Base-by-base conservation (phyloP, 2,329 filamentous ascomycete genomes). In the Parastagonospora avenae region DNA sequence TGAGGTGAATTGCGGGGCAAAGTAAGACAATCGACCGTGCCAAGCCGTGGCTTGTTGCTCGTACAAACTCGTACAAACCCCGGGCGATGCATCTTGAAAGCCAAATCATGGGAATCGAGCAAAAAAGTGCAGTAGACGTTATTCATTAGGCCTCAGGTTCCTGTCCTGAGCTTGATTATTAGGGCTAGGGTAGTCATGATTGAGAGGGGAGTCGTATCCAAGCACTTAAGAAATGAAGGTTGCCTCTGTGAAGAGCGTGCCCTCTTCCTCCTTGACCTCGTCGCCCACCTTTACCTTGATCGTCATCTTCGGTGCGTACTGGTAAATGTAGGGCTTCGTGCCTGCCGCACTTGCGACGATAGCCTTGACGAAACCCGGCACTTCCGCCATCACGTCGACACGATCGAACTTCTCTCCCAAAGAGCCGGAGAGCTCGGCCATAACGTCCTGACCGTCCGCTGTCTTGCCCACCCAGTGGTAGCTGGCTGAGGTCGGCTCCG, bases 271-370 rank as follows among this genome's bases (percentile, higher is more conserved):
- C 55, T 86, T 83, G 66, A 92, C 89, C 65, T 90, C 82, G 51
- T 92, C 92, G 42, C 90, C 92, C 57, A 93, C 82, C 76, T 92
- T 94, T 63, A 99, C 68, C 80, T 94, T 93, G 62, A 99, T 78
- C 12, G 84, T 84, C 50, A 91, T 81, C 66, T 84, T 84, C 50
- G 90, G 88, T 14, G 81, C 82, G 75, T 87, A 97, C 89, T 96
- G 94, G 77, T 97, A 99, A 66, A 99, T 97, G 75, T 97, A 99
- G 4, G 94, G 94, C 80, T 92, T 94, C 27, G 94, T 96, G 56
- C 94, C 94, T 3, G 88, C 91, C 10, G 93, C 91, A 59, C 85
- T 88, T 37, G 90, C 90, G 24, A 96, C 92, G 70, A 99, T 91
- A 64, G 87, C 87, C 84, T 99, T 99, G 74, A 99, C 88, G 67